These are phyloP conservation scores for Malassezia cuniculi DNA, from an alignment of 1,284 basidiomycete species.

Conservation along the genomic window DNA sequence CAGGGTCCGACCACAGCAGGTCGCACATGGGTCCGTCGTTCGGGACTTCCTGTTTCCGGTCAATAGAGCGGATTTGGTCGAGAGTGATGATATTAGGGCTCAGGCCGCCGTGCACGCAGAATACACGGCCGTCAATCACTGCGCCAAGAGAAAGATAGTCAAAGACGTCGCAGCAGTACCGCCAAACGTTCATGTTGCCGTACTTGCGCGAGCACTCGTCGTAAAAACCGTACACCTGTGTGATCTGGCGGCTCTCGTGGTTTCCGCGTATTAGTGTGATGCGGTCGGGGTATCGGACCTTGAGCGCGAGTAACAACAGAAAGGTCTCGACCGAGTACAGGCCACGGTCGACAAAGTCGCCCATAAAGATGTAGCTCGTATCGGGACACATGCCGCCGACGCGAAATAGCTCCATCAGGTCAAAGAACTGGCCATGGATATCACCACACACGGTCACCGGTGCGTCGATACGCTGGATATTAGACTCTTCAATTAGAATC, in stretches of 20 bases:
- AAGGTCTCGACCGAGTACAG: conserved; percentile 97
- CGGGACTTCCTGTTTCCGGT: conserved; percentile 96
- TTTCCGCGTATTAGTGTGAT: conserved; percentile 95
- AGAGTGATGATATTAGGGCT: conserved; percentile 48
- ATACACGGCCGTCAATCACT: conserved; percentile 85
- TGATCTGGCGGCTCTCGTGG: conserved; percentile 93
- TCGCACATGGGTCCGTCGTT: conserved; percentile 99
- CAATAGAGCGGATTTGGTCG: conserved; percentile 76
- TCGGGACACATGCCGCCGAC: conserved; percentile 88
- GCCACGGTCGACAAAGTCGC: conserved; percentile 54
- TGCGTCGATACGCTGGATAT: conserved; percentile 88
- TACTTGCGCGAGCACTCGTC: conserved; percentile 97
- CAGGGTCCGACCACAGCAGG: conserved; percentile 94
- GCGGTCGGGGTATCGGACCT: conserved; percentile 92
- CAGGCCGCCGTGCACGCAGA: conserved; percentile 82
- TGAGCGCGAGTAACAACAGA: conserved; percentile 79
- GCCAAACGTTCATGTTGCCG: conserved; percentile 86
- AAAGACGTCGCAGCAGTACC: conserved; percentile 96
- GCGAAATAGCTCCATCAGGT: conserved; percentile 90
- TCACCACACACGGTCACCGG: conserved; percentile 98
- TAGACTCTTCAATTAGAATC: conserved; percentile 85
- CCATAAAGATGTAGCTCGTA: conserved; percentile 97
- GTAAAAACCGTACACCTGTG: conserved; percentile 95
- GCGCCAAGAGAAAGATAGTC: conserved; percentile 90
- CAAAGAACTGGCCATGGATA: conserved; percentile 97